Evolutionary conservation across 345 rosid species (phyloP).

Genomic region (Syzygium aromaticum): DNA sequence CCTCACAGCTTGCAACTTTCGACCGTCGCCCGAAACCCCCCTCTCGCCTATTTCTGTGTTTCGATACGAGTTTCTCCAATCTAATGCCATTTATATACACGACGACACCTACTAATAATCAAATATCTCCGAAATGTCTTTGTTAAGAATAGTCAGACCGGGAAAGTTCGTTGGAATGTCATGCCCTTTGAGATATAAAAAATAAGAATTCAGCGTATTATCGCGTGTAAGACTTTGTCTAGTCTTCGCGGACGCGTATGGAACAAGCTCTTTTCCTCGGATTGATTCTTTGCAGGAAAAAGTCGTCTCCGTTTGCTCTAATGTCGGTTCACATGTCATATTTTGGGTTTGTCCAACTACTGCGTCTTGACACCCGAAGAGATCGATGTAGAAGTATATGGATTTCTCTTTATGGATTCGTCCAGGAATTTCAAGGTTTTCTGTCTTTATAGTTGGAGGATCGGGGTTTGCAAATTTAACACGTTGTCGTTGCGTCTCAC

Average conservation of each 20-base stretch:
- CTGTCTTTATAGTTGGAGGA: neutral
- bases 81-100: neutral
- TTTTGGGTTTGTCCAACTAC: neutral
- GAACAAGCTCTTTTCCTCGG: neutral
- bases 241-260: neutral
- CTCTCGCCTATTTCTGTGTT: neutral
- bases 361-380: neutral
- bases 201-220: neutral
- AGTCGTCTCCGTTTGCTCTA: neutral
- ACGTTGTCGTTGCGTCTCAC: too few relatives aligned
- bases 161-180: neutral
- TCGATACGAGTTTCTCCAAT: neutral
- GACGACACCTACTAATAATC: neutral
- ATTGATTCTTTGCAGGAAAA: neutral
- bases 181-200: too few relatives aligned
- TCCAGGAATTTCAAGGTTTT: neutral
- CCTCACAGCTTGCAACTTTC: neutral
- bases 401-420: neutral
- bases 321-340: neutral
- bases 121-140: neutral
- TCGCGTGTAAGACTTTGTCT: neutral
- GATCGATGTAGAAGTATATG: neutral
- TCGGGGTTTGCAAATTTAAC: too few relatives aligned
- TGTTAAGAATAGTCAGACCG: neutral
- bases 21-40: neutral